These are phyloP conservation scores for Aspergillus sclerotioniger DNA, from an alignment of 495 filamentous ascomycete genomes.

Conservation along the genomic window DNA sequence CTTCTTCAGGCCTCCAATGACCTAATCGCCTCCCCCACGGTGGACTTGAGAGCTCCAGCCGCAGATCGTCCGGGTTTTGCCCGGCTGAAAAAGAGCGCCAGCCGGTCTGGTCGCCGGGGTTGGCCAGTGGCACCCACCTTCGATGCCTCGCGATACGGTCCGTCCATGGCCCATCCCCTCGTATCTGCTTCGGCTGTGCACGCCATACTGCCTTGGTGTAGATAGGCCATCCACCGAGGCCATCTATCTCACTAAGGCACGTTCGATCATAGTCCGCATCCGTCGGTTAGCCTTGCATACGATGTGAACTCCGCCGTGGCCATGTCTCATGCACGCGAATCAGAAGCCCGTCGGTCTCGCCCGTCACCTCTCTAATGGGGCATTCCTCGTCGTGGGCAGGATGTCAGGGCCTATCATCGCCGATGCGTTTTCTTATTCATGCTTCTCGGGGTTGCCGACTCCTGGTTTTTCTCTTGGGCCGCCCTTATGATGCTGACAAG, in stretches of 20 bases:
- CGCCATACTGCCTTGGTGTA: background rate
- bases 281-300: background rate
- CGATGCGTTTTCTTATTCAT: background rate
- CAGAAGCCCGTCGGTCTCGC: background rate
- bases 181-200: background rate
- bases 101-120: background rate
- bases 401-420: constrained; percentile 3
- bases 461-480: background rate
- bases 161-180: background rate
- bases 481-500: background rate
- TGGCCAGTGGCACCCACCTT: background rate
- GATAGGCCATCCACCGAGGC: background rate
- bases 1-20: background rate
- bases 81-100: background rate
- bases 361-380: background rate
- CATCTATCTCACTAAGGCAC: constrained; percentile 2
- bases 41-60: background rate
- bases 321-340: constrained; percentile 5
- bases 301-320: background rate
- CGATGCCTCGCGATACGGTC: background rate
- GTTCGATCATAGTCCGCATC: background rate
- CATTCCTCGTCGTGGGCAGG: constrained; percentile 3
- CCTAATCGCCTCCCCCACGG: no score
- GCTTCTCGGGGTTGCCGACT: constrained; percentile 5
- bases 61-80: background rate